Evolutionary conservation across 2,329 filamentous ascomycete genomes (phyloP).

Genomic region (Trematosphaeria pertusa): DNA sequence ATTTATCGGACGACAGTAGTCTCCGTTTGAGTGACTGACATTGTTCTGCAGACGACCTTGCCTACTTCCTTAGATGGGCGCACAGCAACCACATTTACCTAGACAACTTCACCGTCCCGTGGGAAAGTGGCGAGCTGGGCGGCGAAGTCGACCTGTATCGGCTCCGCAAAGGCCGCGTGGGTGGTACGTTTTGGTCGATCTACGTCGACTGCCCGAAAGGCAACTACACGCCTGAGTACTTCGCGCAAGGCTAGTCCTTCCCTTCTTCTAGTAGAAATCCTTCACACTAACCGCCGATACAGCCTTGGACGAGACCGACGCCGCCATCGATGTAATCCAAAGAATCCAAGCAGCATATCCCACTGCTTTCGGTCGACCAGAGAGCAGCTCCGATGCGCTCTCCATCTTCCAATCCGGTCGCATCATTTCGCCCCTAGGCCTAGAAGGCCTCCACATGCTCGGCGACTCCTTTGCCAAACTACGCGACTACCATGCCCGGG

Average conservation of each 20-base stretch:
- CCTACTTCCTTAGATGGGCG: conserved; percentile 1
- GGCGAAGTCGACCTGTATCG: conserved; percentile 11
- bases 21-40: no score
- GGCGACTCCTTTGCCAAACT: conserved; percentile 80
- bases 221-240: conserved; percentile 4
- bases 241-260: not conserved
- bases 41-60: no score
- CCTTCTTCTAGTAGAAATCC: not conserved
- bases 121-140: not conserved
- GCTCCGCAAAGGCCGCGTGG: conserved; percentile 5
- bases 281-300: not conserved
- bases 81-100: conserved; percentile 10
- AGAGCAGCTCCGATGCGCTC: not conserved
- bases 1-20: no score
- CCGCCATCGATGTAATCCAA: conserved; percentile 1
- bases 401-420: conserved; percentile 9
- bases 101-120: conserved; percentile 9
- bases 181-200: conserved; percentile 12
- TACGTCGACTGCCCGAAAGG: conserved; percentile 12
- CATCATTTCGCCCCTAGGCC: conserved; percentile 19
- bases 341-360: conserved; percentile 1
- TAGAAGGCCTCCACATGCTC: conserved; percentile 81
- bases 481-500: conserved; percentile 74
- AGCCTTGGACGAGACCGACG: not conserved
- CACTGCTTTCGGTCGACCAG: not conserved